Evolutionary conservation across 768 basidiomycete species (phyloP).

Genomic region (Leucocoprinus leucothites): DNA sequence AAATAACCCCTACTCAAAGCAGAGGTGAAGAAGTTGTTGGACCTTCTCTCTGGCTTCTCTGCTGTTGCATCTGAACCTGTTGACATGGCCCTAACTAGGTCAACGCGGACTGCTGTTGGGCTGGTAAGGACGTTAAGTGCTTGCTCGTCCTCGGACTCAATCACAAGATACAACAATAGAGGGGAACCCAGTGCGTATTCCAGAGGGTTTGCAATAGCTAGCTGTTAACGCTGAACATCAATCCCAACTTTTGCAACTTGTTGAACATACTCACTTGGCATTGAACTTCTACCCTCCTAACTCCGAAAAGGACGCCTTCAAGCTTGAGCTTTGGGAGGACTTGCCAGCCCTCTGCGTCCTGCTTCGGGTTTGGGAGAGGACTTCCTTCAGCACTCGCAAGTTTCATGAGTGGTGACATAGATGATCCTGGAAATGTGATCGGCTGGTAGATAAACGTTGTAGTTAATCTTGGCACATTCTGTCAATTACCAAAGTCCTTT

Average conservation of each 20-base stretch:
- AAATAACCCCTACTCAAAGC: slow-evolving; percentile 42
- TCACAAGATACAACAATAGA: slow-evolving; percentile 46
- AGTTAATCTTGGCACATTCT: slow-evolving; percentile 20
- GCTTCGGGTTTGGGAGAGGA: slow-evolving; percentile 30
- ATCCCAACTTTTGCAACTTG: not conserved
- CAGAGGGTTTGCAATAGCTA: slow-evolving; percentile 49
- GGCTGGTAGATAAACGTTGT: slow-evolving; percentile 32
- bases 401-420: slow-evolving; percentile 33
- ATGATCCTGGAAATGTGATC: slow-evolving; percentile 26
- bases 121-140: slow-evolving; percentile 48
- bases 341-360: slow-evolving; percentile 37
- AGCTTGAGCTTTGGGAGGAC: slow-evolving; percentile 23
- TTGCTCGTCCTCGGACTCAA: slow-evolving; percentile 41
- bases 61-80: slow-evolving; percentile 47
- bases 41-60: slow-evolving; percentile 32
- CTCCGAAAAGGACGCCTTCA: slow-evolving; percentile 31
- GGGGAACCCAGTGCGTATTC: slow-evolving; percentile 49
- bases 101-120: slow-evolving; percentile 36
- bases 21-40: slow-evolving; percentile 45
- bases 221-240: slow-evolving; percentile 23
- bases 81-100: slow-evolving; percentile 43
- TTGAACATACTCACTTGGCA: slow-evolving; percentile 26
- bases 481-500: not conserved
- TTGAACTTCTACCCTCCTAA: slow-evolving; percentile 27
- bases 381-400: slow-evolving; percentile 31